Conservation (phyloP, 2,329 filamentous ascomycete species). For the Dactylellina haptotyla region DNA sequence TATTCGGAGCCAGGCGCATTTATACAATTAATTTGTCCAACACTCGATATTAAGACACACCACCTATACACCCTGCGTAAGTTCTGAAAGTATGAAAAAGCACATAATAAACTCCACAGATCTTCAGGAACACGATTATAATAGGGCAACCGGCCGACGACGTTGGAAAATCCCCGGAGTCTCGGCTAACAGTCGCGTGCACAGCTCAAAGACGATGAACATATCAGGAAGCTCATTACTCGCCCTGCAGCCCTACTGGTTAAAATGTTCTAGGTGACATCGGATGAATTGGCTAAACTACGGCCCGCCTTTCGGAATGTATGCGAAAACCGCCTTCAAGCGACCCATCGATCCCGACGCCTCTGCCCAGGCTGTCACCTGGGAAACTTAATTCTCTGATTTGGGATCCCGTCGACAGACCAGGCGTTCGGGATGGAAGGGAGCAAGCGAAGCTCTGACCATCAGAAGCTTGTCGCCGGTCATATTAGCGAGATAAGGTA, state of each 20-base stretch:
- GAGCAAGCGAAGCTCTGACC: slow-evolving; percentile 18
- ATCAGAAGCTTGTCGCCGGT: not conserved
- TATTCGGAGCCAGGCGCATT: no score
- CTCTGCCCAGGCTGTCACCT: not conserved
- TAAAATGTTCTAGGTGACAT: not conserved
- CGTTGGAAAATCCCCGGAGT: slow-evolving; percentile 2
- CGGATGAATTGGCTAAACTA: slow-evolving; percentile 5
- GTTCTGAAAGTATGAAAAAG: no score
- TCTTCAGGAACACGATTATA: slow-evolving; percentile 4
- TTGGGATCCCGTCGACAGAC: slow-evolving; percentile 14
- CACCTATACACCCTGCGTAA: no score
- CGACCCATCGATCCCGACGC: not conserved
- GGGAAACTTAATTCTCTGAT: not conserved
- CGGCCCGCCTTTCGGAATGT: slow-evolving; percentile 31
- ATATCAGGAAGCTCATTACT: slow-evolving; percentile 30
- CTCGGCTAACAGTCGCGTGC: slow-evolving; percentile 38
- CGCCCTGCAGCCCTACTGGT: slow-evolving; percentile 24
- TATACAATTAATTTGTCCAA: no score
- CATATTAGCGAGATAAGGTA: not conserved
- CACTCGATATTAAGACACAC: no score
- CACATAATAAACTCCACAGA: no score
- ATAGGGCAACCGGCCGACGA: not conserved
- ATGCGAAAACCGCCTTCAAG: no score
- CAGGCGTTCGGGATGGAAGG: slow-evolving; percentile 18
- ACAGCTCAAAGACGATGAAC: slow-evolving; percentile 17